Percentiles rank a stretch among this genome's conserved stretches.
Conservation (phyloP, 2,329 filamentous ascomycete species). For the Aspergillus sp. region DNA sequence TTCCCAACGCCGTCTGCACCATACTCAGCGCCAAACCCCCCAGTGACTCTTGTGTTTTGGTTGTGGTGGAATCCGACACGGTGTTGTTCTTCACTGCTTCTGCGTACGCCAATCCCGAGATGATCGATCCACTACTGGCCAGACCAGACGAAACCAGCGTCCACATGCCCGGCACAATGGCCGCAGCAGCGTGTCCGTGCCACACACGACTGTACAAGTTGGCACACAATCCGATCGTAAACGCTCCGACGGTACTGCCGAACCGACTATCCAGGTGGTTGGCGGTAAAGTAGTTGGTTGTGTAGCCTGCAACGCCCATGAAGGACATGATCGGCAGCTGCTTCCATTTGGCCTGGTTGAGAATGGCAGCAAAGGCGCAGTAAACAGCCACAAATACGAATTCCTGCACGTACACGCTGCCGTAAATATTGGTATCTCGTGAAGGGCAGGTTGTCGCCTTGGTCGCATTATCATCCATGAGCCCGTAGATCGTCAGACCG, state of each 20-base stretch:
- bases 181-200: constrained; percentile 77
- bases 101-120: constrained; percentile 57
- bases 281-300: constrained; percentile 72
- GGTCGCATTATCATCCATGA: constrained; percentile 59
- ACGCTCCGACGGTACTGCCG: constrained; percentile 73
- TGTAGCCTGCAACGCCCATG: constrained; percentile 72
- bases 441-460: constrained; percentile 46
- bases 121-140: constrained; percentile 57
- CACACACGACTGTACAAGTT: constrained; percentile 72
- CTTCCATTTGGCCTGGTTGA: constrained; percentile 78
- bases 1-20: constrained; percentile 50
- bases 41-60: constrained; percentile 22
- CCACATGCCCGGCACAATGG: constrained; percentile 84
- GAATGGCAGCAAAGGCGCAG: constrained; percentile 70
- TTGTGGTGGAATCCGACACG: constrained; percentile 3
- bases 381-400: constrained; percentile 75
- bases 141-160: constrained; percentile 63
- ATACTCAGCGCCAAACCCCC: constrained; percentile 46
- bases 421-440: constrained; percentile 33
- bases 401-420: constrained; percentile 48
- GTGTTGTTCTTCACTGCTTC: constrained; percentile 48
- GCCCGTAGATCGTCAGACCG: constrained; percentile 64
- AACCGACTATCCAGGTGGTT: constrained; percentile 72
- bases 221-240: constrained; percentile 73
- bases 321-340: constrained; percentile 74